phyloP scores from a whole-genome alignment of 441 rosid species.

The Pelargonium myrrhifolium region DNA sequence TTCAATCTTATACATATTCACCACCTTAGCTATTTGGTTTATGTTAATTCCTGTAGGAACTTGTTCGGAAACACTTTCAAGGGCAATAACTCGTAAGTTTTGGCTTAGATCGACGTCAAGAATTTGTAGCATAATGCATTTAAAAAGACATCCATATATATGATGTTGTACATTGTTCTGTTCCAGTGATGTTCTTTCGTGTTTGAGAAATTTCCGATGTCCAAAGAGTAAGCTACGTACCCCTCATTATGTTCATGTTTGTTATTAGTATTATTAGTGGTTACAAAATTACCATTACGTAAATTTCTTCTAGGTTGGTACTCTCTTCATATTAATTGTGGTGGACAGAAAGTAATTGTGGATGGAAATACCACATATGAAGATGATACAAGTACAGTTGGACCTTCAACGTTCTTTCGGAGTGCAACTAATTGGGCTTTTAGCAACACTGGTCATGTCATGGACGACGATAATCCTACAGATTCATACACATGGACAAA shows the following conservation, averaged over 20 bases:
- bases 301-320: conserved; percentile 26
- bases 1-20: not conserved
- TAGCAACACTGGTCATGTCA: conserved; percentile 46
- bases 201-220: conserved; percentile 24
- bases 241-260: too few species aligned
- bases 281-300: too few species aligned
- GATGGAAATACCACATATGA: conserved; percentile 25
- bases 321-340: conserved; percentile 49
- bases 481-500: conserved; percentile 5
- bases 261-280: too few species aligned
- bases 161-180: not conserved
- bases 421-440: conserved; percentile 33
- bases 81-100: conserved; percentile 31
- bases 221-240: conserved; percentile 39
- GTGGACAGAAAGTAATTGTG: conserved; percentile 23
- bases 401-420: conserved; percentile 16
- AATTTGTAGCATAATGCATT: not conserved
- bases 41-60: conserved; percentile 31
- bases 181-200: conserved; percentile 31
- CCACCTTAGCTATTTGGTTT: not conserved
- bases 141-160: not conserved
- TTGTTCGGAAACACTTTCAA: conserved; percentile 42
- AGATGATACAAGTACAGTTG: conserved; percentile 20
- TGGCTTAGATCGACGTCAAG: not conserved
- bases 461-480: conserved; percentile 25